Evolutionary conservation across 2,329 filamentous ascomycete species (phyloP).

Genomic region (Fusarium solani-melongenae): DNA sequence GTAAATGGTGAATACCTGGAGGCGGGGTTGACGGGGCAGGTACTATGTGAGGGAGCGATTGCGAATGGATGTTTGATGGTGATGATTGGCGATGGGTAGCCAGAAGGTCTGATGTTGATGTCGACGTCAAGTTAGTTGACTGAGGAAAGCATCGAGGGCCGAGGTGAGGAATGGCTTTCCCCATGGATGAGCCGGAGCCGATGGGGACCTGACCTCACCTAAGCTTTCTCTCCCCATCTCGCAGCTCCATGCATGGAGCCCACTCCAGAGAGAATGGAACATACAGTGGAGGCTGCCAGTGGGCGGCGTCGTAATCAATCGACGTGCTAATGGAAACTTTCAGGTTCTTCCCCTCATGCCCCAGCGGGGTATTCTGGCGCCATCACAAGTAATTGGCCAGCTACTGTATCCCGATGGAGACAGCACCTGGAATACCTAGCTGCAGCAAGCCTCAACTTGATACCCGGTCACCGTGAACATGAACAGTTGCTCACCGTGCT

Average conservation of each 20-base stretch:
- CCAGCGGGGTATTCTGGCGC: neutral
- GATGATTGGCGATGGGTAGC: neutral
- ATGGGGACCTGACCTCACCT: neutral
- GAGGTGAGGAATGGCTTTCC: slow-evolving; percentile 11
- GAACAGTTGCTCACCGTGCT: neutral
- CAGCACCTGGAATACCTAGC: neutral
- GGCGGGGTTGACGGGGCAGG: slow-evolving; percentile 23
- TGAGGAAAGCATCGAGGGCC: slow-evolving; percentile 14
- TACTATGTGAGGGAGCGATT: neutral
- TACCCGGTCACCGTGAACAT: neutral
- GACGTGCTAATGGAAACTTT: neutral
- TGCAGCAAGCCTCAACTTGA: neutral
- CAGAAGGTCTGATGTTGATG: slow-evolving; percentile 3
- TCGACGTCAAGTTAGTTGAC: neutral
- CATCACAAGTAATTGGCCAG: neutral
- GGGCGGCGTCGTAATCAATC: neutral
- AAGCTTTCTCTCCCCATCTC: neutral
- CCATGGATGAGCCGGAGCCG: neutral
- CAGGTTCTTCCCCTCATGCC: neutral
- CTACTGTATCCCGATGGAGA: neutral
- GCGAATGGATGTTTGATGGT: neutral
- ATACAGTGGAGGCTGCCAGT: neutral
- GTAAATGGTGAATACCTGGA: slow-evolving; percentile 24
- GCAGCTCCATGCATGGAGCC: neutral
- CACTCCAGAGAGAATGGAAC: neutral